phyloP scores from a whole-genome alignment of 257 asterid species.

The Gentiana macrophylla region DNA sequence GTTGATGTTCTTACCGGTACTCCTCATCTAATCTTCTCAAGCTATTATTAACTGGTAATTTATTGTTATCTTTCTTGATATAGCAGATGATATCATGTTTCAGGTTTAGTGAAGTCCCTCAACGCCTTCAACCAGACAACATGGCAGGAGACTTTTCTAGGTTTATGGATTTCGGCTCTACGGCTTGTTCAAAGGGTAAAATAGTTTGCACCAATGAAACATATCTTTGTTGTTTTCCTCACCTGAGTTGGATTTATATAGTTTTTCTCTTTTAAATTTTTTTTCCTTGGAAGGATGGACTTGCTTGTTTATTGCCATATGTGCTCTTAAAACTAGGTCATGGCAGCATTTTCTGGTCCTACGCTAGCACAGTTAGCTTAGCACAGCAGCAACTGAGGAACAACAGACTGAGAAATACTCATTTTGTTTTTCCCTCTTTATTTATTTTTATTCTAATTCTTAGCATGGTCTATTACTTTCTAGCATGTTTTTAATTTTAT shows the following conservation, averaged over 20 bases:
- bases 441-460: too few relatives aligned
- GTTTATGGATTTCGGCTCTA: conserved; percentile 84
- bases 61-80: conserved; percentile 3
- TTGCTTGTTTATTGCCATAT: too few relatives aligned
- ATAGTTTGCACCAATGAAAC: conserved; percentile 9
- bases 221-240: background rate
- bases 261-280: background rate
- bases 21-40: conserved; percentile 3
- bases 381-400: too few relatives aligned
- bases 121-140: conserved; percentile 73
- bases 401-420: too few relatives aligned
- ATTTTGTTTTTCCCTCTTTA: background rate
- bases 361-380: too few relatives aligned
- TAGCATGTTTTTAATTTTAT: too few relatives aligned
- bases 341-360: too few relatives aligned
- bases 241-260: background rate
- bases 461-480: too few relatives aligned
- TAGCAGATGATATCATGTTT: conserved; percentile 16
- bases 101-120: conserved; percentile 89
- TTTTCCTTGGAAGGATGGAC: too few relatives aligned
- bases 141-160: conserved; percentile 96
- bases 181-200: conserved; percentile 95
- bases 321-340: too few relatives aligned
- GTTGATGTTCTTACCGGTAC: conserved; percentile 79
- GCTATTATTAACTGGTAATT: conserved; percentile 7